Conservation (phyloP, 78 protist genomes). For the Ministeria vibrans region DNA sequence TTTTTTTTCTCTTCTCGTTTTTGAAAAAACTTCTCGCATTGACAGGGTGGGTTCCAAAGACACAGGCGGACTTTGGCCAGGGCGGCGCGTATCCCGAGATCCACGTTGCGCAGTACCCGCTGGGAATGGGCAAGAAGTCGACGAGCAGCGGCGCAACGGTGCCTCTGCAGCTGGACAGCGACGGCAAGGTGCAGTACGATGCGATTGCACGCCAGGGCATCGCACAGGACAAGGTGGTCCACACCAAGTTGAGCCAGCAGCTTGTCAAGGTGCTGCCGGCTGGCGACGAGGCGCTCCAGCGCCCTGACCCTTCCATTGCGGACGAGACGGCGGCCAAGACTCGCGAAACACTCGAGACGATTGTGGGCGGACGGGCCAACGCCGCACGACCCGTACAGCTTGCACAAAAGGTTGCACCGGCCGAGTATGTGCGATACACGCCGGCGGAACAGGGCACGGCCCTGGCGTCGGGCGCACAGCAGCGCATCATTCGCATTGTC, state of each 20-base stretch:
- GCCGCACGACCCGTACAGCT: conserved; percentile 27
- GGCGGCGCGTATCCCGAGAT: conserved; percentile 95
- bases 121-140: conserved; percentile 69
- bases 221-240: not conserved
- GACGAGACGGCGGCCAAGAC: conserved; percentile 58
- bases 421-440: conserved; percentile 49
- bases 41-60: too few relatives aligned
- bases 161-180: conserved; percentile 13
- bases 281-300: not conserved
- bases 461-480: conserved; percentile 30
- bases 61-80: conserved; percentile 87
- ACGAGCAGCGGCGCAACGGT: not conserved
- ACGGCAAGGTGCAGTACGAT: conserved; percentile 37
- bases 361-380: conserved; percentile 30
- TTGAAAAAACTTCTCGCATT: too few relatives aligned
- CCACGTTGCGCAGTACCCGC: conserved; percentile 74
- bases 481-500: conserved; percentile 72
- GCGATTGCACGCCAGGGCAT: conserved; percentile 17
- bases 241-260: not conserved
- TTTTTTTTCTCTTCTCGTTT: too few relatives aligned
- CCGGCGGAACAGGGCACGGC: conserved; percentile 19
- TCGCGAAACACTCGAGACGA: conserved; percentile 42
- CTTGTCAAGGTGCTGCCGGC: not conserved
- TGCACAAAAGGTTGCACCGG: conserved; percentile 8
- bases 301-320: too few relatives aligned